Percentiles rank a stretch among this genome's conserved stretches.
Evolutionary conservation across 352 stramenopile genomes (phyloP).

Genomic region (Pythium oligandrum): DNA sequence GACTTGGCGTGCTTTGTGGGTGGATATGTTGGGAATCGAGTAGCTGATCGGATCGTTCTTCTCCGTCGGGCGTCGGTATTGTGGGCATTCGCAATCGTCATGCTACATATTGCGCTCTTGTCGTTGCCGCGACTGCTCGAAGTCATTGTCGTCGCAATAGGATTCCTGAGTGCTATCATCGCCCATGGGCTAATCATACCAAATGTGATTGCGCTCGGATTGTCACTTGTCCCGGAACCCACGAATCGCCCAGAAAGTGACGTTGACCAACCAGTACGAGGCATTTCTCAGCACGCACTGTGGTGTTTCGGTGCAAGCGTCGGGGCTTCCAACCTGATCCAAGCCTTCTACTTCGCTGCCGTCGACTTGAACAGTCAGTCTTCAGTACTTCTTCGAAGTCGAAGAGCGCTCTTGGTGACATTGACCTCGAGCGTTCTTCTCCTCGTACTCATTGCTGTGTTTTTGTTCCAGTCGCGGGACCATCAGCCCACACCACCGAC

Average conservation of each 20-base stretch:
- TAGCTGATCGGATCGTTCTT: constrained; percentile 38
- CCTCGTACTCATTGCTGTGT: constrained; percentile 28
- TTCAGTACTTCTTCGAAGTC: constrained; percentile 5
- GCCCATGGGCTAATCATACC: constrained; percentile 47
- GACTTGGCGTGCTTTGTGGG: constrained; percentile 49
- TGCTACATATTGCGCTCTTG: constrained; percentile 36
- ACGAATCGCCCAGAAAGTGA: too few relatives aligned
- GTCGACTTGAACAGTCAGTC: constrained; percentile 22
- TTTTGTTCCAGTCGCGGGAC: constrained; percentile 40
- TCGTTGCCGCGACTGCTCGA: constrained; percentile 21
- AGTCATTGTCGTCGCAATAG: constrained; percentile 27
- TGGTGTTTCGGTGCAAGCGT: constrained; percentile 40
- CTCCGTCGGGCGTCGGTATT: constrained; percentile 32
- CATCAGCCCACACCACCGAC: constrained; percentile 10
- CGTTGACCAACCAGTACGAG: too few relatives aligned
- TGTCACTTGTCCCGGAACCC: too few relatives aligned
- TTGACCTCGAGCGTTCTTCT: constrained; percentile 23
- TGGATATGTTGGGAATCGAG: constrained; percentile 41
- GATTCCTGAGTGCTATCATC: constrained; percentile 30
- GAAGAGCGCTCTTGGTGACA: constrained; percentile 36
- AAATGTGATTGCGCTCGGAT: constrained; percentile 43
- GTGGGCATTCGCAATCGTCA: constrained; percentile 42
- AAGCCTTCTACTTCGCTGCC: constrained; percentile 54
- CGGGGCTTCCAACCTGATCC: constrained; percentile 33
- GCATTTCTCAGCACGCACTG: too few relatives aligned